These are phyloP conservation scores for Cyamopsis tetragonoloba DNA, from an alignment of 306 rosid genomes.

Conservation along the genomic window DNA sequence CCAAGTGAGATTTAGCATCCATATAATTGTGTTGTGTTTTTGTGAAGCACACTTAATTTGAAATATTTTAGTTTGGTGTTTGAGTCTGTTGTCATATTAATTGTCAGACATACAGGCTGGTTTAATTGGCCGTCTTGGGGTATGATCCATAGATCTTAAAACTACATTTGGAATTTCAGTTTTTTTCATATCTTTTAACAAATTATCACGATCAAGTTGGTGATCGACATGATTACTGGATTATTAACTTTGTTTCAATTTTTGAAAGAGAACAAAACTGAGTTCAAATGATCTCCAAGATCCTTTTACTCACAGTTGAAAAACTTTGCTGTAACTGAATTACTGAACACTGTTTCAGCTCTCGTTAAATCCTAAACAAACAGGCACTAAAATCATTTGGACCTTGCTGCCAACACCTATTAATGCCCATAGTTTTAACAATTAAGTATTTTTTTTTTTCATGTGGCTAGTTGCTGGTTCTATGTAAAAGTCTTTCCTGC, in stretches of 20 bases:
- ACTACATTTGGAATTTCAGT: background rate
- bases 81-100: conserved; percentile 12
- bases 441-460: conserved; percentile 9
- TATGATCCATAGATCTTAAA: background rate
- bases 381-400: no score
- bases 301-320: no score
- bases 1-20: conserved; percentile 53
- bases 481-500: background rate
- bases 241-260: no score
- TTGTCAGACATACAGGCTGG: background rate
- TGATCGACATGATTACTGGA: background rate
- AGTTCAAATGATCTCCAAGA: no score
- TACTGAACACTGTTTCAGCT: no score
- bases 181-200: background rate
- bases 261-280: no score
- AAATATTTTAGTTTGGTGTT: background rate
- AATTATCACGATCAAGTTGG: background rate
- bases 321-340: no score
- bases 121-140: background rate
- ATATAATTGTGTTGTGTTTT: conserved; percentile 23
- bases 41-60: conserved; percentile 13
- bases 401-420: background rate
- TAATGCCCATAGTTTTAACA: background rate
- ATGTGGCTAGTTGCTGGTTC: background rate
- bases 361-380: no score